Conservation (phyloP, 164 flowering plant species). For the Taxillus chinensis region DNA sequence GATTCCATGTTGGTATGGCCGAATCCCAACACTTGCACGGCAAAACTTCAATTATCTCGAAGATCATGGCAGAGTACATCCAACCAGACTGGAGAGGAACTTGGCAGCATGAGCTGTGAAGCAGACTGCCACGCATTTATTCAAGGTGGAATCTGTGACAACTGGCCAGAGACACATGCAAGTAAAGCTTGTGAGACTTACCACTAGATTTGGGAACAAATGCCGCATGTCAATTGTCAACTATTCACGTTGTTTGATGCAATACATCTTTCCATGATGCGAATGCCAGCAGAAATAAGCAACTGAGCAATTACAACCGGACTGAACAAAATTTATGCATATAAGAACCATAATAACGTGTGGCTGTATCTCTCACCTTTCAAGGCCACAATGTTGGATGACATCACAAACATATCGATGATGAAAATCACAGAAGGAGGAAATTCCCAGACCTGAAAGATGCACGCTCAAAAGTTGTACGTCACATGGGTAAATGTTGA, state of each 20-base stretch:
- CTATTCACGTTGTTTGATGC: too few relatives aligned
- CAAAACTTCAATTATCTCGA: too few relatives aligned
- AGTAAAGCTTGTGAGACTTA: too few relatives aligned
- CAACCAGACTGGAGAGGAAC: conserved; percentile 19
- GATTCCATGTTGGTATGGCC: too few relatives aligned
- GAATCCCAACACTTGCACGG: too few relatives aligned
- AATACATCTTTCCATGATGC: too few relatives aligned
- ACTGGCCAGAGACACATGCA: conserved; percentile 25
- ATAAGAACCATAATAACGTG: neutral
- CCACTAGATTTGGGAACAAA: too few relatives aligned
- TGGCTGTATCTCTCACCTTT: conserved; percentile 34
- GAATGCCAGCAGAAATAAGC: too few relatives aligned
- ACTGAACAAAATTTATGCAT: neutral
- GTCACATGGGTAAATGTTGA: too few relatives aligned
- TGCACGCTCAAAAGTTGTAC: neutral
- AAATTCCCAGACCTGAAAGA: conserved; percentile 76
- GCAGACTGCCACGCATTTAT: conserved; percentile 41
- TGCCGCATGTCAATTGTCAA: too few relatives aligned
- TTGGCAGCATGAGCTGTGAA: conserved; percentile 44
- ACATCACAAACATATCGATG: conserved; percentile 56
- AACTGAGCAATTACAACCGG: neutral
- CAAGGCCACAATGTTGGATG: conserved; percentile 73
- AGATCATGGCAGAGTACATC: neutral
- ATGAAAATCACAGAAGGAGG: conserved; percentile 59
- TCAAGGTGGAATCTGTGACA: conserved; percentile 29